phyloP scores from a whole-genome alignment of 192 early-diverging fungal species.

The Dissophora ornata region DNA sequence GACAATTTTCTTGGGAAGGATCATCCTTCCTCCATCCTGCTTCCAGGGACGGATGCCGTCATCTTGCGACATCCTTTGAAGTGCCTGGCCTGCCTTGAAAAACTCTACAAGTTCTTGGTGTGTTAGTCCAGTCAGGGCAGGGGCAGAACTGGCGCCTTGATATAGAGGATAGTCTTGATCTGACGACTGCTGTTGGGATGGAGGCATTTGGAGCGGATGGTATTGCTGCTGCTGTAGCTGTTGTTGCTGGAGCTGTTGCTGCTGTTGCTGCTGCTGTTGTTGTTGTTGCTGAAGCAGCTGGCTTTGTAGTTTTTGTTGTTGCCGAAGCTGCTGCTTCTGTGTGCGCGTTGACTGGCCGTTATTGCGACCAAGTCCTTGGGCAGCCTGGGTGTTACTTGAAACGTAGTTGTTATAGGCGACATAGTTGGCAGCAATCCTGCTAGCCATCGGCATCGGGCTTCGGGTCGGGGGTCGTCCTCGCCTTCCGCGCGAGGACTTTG shows the following conservation, averaged over 20 bases:
- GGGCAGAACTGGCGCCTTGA: constrained; percentile 12
- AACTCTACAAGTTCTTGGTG: constrained; percentile 53
- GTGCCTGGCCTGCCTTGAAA: constrained; percentile 50
- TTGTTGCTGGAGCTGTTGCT: constrained; percentile 42
- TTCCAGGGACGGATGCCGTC: constrained; percentile 58
- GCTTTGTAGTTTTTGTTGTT: constrained; percentile 38
- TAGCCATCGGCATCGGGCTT: constrained; percentile 44
- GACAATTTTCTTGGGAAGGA: constrained; percentile 53
- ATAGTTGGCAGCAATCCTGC: constrained; percentile 49
- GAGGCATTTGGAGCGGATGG: constrained; percentile 9
- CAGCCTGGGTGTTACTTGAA: constrained; percentile 52
- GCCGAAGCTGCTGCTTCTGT: constrained; percentile 50
- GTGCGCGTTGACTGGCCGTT: constrained; percentile 25
- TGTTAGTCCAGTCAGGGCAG: constrained; percentile 22
- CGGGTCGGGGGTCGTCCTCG: constrained; percentile 39
- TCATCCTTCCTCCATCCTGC: constrained; percentile 43
- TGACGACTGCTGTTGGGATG: constrained; percentile 4
- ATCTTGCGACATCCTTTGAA: constrained; percentile 62
- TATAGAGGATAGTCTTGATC: constrained; percentile 15
- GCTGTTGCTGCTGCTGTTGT: constrained; percentile 16
- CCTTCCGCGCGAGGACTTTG: constrained; percentile 21
- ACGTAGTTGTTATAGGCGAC: constrained; percentile 55
- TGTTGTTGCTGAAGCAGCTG: constrained; percentile 43
- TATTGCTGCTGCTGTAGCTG: constrained; percentile 28
- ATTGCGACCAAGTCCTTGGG: constrained; percentile 45